phyloP scores from a whole-genome alignment of 495 filamentous ascomycete genomes.

The Neurospora africana region DNA sequence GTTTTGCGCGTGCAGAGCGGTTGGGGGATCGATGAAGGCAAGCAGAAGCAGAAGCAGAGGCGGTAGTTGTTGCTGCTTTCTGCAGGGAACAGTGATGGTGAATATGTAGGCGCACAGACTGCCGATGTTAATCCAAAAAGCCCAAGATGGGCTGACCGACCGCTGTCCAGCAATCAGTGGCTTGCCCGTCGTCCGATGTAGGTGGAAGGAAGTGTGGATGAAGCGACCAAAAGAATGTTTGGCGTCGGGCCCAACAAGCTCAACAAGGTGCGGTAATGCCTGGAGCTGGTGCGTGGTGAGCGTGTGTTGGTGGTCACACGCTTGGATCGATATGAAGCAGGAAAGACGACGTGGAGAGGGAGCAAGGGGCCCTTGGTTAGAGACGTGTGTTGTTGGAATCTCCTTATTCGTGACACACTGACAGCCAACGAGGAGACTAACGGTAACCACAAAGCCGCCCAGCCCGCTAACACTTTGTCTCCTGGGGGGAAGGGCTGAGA shows the following conservation, averaged over 20 bases:
- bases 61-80: not conserved
- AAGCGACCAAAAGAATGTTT: not conserved
- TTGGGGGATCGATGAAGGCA: not conserved
- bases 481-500: not conserved
- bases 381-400: not conserved
- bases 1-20: not conserved
- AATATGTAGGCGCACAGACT: not conserved
- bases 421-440: not conserved
- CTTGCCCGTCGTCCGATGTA: not conserved
- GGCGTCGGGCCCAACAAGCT: not conserved
- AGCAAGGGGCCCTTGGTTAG: not conserved
- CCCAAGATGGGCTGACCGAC: not conserved
- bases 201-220: not conserved
- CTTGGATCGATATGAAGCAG: not conserved
- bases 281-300: not conserved
- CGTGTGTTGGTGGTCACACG: not conserved
- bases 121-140: not conserved
- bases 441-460: not conserved
- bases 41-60: not conserved
- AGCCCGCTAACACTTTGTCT: not conserved
- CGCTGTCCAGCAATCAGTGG: not conserved
- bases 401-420: not conserved
- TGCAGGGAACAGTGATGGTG: not conserved
- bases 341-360: not conserved
- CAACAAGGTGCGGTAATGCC: not conserved